A percentile compares a stretch with the other conserved stretches of the same genome.
These are phyloP conservation scores for Cladophialophora bantiana DNA, from an alignment of 2,329 filamentous ascomycete genomes.

Conservation along the genomic window DNA sequence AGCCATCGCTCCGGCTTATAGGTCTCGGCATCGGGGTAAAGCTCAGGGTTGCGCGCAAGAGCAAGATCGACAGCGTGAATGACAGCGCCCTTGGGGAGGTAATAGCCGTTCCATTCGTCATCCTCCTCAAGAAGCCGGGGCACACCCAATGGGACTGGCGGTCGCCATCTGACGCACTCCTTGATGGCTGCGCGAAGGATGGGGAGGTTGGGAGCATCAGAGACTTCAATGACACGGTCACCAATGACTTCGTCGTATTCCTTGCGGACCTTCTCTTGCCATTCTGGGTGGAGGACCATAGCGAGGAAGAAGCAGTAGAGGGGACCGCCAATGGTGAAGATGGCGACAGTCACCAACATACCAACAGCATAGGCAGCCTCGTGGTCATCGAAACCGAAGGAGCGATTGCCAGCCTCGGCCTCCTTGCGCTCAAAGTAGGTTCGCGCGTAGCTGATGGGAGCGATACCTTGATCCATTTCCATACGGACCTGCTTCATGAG, in stretches of 20 bases:
- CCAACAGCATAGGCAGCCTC: slow-evolving; percentile 42
- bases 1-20: slow-evolving; percentile 44
- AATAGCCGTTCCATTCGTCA: slow-evolving; percentile 58
- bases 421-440: slow-evolving; percentile 42
- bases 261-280: slow-evolving; percentile 55
- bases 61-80: slow-evolving; percentile 52
- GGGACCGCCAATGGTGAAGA: slow-evolving; percentile 42
- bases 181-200: slow-evolving; percentile 52
- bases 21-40: slow-evolving; percentile 43
- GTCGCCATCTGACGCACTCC: slow-evolving; percentile 56
- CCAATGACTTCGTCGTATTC: slow-evolving; percentile 56
- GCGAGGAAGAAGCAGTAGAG: slow-evolving; percentile 45
- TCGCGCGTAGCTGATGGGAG: slow-evolving; percentile 39
- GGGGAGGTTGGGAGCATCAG: slow-evolving; percentile 49
- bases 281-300: slow-evolving; percentile 59
- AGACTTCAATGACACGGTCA: slow-evolving; percentile 54
- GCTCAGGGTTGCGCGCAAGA: slow-evolving; percentile 41
- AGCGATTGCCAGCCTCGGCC: slow-evolving; percentile 32
- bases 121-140: slow-evolving; percentile 61
- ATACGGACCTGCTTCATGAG: slow-evolving; percentile 39
- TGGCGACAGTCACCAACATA: slow-evolving; percentile 41
- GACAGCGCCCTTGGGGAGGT: slow-evolving; percentile 57
- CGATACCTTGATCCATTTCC: slow-evolving; percentile 39
- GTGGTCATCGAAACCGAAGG: slow-evolving; percentile 40
- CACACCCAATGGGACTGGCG: slow-evolving; percentile 58